These are phyloP conservation scores for Beauveria varroae DNA, from an alignment of 2,329 filamentous ascomycete genomes.

Conservation along the genomic window DNA sequence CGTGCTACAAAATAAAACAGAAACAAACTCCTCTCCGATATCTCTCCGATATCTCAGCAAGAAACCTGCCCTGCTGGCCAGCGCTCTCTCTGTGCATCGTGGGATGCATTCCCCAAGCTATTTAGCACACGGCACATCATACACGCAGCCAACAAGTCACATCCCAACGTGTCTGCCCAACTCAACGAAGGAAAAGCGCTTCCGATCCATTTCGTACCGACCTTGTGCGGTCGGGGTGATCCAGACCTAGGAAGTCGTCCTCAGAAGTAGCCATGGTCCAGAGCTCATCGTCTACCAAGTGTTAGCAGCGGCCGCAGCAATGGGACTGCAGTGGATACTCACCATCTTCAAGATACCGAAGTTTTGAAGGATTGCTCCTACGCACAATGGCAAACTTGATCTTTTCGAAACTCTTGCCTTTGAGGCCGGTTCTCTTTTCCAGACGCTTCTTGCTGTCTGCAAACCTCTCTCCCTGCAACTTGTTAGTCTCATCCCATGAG, in stretches of 20 bases:
- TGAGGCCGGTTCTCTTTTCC: constrained; percentile 85
- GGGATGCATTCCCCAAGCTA: not conserved
- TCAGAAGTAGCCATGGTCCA: constrained; percentile 44
- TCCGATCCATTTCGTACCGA: constrained; percentile 51
- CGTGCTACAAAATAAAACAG: constrained; percentile 10
- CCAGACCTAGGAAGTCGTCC: constrained; percentile 57
- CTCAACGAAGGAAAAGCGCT: constrained; percentile 52
- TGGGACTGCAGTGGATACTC: constrained; percentile 27
- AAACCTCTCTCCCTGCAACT: constrained; percentile 67
- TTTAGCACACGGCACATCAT: constrained; percentile 9
- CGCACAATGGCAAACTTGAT: constrained; percentile 87
- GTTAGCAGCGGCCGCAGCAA: constrained; percentile 16
- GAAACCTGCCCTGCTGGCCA: not conserved
- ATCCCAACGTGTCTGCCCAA: not conserved
- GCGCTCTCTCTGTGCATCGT: not conserved
- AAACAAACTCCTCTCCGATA: not conserved
- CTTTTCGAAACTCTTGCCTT: constrained; percentile 97
- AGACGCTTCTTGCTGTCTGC: constrained; percentile 90
- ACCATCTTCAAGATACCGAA: constrained; percentile 84
- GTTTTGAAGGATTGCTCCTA: constrained; percentile 65
- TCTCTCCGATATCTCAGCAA: not conserved
- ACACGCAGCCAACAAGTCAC: not conserved
- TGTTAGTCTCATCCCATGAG: not conserved
- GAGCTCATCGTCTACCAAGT: constrained; percentile 47
- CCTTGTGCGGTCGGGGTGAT: constrained; percentile 57